These are phyloP conservation scores for Pyrenophora graminea DNA, from an alignment of 2,329 filamentous ascomycete genomes.

Conservation along the genomic window DNA sequence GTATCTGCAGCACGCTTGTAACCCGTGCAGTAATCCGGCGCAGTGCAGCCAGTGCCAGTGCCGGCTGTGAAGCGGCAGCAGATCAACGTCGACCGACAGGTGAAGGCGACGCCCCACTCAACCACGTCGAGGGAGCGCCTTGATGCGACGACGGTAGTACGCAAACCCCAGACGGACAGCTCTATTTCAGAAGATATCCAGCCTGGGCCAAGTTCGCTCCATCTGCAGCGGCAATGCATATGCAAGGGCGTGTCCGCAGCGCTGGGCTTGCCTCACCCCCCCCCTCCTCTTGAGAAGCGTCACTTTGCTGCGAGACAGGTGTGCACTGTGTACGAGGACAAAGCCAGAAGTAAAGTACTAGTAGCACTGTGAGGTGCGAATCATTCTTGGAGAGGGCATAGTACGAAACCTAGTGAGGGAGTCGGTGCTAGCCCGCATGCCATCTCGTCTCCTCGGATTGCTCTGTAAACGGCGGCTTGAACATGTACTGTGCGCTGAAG, in stretches of 20 bases:
- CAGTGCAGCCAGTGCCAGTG: conserved; percentile 26
- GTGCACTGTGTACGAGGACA: conserved; percentile 4
- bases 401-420: conserved; percentile 21
- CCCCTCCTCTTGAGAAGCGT: conserved; percentile 16
- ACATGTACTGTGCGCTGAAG: conserved; percentile 22
- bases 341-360: background rate
- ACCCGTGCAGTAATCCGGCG: conserved; percentile 28
- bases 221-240: conserved; percentile 27
- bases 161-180: conserved; percentile 21
- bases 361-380: conserved; percentile 11
- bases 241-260: conserved; percentile 30
- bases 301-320: conserved; percentile 24
- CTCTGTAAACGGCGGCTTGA: conserved; percentile 27
- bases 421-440: conserved; percentile 23
- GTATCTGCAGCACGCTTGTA: conserved; percentile 31
- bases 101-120: conserved; percentile 16
- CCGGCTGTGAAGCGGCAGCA: conserved; percentile 17
- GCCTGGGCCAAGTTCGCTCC: conserved; percentile 2
- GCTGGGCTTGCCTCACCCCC: conserved; percentile 14
- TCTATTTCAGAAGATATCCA: background rate
- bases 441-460: conserved; percentile 11
- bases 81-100: conserved; percentile 17
- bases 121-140: conserved; percentile 15
- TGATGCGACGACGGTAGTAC: conserved; percentile 18
- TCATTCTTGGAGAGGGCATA: conserved; percentile 14